Base-by-base conservation (phyloP, 768 basidiomycete species). In the Pleurotus salmoneostramineus region DNA sequence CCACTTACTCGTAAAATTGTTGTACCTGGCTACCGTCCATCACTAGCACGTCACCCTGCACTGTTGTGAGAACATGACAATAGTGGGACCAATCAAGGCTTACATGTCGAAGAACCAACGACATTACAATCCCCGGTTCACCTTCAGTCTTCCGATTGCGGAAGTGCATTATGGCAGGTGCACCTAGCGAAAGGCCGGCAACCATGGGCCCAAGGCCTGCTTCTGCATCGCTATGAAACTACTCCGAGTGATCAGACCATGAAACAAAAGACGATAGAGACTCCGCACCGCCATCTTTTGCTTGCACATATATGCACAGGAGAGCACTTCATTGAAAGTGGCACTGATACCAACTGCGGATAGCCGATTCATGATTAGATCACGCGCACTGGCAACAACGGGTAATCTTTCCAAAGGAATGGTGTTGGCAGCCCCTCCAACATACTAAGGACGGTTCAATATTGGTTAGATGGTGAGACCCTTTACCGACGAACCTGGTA, bases 201-300 rank as follows among this genome's bases (percentile, higher is more conserved):
- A 93, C 84, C 3, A 81, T 62, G 3, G 87, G 85, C 3, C 89
- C 90, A 3, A 93, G 71, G 3, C 89, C 91, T 8, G 73, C 72
- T 71, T 93, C 91, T 56, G 79, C 81, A 63, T 93, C 91, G 60
- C 87, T 91, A 62, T 93, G 91, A 66, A 90, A 92, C 89, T 91
- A 56, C 27, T 12, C 33, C 57, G 12, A n/a, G 21, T 2, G 7
- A 34, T 21, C 50, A 60, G 35, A 60, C 21, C 6, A n/a, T 10
- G 46, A 27, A 43, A 64, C 36, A 55, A 54, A 6, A 31, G 32
- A 7, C n/a, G 56, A 14, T 36, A 59, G 33, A 35, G 34, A 57
- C 50, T 4, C n/a, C 35, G 27, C 66, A 91, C 91, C 50, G 89
- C 81, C 91, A 93, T 93, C 66, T 80, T 88, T 68, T 93, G 91